Conservation (phyloP, 1,284 basidiomycete genomes). For the Leccinum solheimii region DNA sequence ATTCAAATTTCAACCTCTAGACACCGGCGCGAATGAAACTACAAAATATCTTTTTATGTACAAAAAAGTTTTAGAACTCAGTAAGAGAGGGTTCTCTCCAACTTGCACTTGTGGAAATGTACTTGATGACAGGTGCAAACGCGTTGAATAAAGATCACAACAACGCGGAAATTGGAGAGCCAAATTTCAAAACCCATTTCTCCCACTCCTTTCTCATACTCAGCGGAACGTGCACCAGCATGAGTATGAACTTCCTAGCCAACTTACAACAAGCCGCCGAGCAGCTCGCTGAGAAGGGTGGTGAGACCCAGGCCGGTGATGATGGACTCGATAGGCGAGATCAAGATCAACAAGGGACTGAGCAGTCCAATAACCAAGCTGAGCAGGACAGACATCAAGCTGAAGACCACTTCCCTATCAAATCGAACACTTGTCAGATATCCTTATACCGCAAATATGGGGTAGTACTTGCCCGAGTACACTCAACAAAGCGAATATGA, state of each 20-base stretch:
- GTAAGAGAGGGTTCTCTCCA: not conserved
- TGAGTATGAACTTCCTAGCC: not conserved
- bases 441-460: not conserved
- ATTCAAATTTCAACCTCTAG: not conserved
- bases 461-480: slow-evolving; percentile 8
- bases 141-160: not conserved
- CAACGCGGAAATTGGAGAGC: not conserved
- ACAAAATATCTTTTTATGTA: not conserved
- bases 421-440: not conserved
- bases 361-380: slow-evolving; percentile 13
- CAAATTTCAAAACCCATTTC: not conserved
- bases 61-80: not conserved
- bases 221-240: not conserved
- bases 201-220: not conserved
- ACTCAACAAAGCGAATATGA: not conserved
- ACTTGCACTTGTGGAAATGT: not conserved
- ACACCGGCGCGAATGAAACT: not conserved
- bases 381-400: slow-evolving; percentile 4
- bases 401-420: slow-evolving; percentile 8
- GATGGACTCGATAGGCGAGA: slow-evolving; percentile 13
- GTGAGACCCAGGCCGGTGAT: slow-evolving; percentile 11
- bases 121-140: not conserved
- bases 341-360: slow-evolving; percentile 2
- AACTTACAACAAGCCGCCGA: slow-evolving; percentile 9
- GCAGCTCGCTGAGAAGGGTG: slow-evolving; percentile 2